Base-by-base conservation (phyloP, 352 stramenopile species). In the Plasmopara viticola region DNA sequence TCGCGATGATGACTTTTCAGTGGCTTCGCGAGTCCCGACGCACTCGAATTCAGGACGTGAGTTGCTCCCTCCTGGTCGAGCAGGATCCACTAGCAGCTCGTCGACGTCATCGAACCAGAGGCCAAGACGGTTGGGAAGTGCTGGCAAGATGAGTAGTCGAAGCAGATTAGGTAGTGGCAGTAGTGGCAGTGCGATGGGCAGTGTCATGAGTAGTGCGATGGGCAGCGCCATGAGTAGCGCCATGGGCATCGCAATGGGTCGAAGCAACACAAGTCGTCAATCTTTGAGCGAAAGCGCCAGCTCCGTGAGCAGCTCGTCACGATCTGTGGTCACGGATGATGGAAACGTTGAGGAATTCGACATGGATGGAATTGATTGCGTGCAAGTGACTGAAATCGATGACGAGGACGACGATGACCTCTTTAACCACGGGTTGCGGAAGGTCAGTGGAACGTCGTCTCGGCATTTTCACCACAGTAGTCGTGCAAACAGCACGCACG, bases 1-100 rank as follows among this genome's bases (percentile, higher is more conserved):
- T 14, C 72, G 69, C n/a, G 74, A 87, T 40, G 75, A 94, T 42
- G 82, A 94, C 42, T 94, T 94, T 35, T 91, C 79, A 4, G 80
- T 93, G 33, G 84, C 82, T 15, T 92, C 84, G 15, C 70, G 82
- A 9, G 79, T 87, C 17, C 80, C 84, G 4, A 77, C 74, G 31
- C 75, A 89, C 53, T 84, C 78, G 6, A 84, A 78, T 52, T 85
- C 70, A 18, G 77, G 78, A 0, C 76, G 68, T 17, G 68, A 87
- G 39, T 47, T 75, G 17, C 48, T 84, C n/a, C 48, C 51, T 20
- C 59, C 64, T 41, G 60, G 56, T 18, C 73, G 76, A 0, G 43
- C 56, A 41, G 52, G 56, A 5, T 72, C 64, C 31, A 76, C 67
- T 5, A 35, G 31, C 31, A 35, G 31, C 12, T 71, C 62, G 29